phyloP scores from a whole-genome alignment of 495 filamentous ascomycete species.

The Aspergillus panamensis region DNA sequence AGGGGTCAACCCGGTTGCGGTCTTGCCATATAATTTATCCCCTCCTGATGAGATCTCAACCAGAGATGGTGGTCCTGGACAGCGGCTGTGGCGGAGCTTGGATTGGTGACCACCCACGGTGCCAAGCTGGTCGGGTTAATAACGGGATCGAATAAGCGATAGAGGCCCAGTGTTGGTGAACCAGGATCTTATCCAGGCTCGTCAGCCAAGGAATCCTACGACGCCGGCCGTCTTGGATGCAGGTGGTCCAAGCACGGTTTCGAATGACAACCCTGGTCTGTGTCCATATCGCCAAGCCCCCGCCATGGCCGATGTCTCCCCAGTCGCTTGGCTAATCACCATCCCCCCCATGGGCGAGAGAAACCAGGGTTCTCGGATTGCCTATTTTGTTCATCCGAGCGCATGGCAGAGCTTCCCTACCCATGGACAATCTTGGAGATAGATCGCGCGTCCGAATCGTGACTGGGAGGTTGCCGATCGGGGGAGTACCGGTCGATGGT shows the following conservation, averaged over 20 bases:
- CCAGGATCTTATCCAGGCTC: neutral
- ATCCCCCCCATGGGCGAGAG: neutral
- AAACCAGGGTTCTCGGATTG: conserved; percentile 22
- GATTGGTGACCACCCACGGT: too few species aligned
- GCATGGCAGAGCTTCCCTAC: neutral
- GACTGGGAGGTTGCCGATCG: neutral
- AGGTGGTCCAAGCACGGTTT: neutral
- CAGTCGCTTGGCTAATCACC: conserved; percentile 9
- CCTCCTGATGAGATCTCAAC: too few species aligned
- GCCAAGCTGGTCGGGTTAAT: neutral
- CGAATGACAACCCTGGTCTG: neutral
- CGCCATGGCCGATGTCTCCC: neutral
- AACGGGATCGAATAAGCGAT: neutral
- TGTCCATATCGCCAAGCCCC: neutral
- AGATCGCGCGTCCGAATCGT: neutral
- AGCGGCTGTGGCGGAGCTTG: too few species aligned
- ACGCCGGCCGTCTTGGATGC: neutral
- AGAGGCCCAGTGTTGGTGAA: neutral
- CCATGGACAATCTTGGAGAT: neutral
- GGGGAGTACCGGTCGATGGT: neutral
- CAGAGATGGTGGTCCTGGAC: too few species aligned
- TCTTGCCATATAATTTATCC: too few species aligned
- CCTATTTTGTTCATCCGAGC: conserved; percentile 25
- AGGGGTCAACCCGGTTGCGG: too few species aligned
- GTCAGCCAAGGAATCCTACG: neutral